Base-by-base conservation (phyloP, 495 filamentous ascomycete species). In the Penicillium cataractarum region DNA sequence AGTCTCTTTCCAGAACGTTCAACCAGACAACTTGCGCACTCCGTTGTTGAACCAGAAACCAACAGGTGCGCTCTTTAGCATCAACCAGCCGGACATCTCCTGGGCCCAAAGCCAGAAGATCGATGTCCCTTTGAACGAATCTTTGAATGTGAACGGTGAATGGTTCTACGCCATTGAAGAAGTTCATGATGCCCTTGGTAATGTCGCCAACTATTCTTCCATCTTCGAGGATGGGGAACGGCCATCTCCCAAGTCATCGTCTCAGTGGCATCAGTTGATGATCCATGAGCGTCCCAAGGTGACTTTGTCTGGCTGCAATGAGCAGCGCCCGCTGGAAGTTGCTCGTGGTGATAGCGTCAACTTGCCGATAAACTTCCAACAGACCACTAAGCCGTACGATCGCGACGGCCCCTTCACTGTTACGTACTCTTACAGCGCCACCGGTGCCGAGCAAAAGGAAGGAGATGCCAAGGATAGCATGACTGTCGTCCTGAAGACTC, bases 131-230 rank as follows among this genome's bases (percentile, higher is more conserved):
- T 76, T 99, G 53, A 97, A 96, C 65, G 95, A 99, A 71, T 92
- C 92, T 22, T 83, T 99, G 77, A 84, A 83, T 56, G 75, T 80
- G 13, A 82, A 87, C 44, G 95, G 95, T 40, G 79, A 86, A 19
- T 99, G 94, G 94, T 78, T 87, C 58, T 99, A 97, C 67, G 87
- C 87, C 3, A 87, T 99, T 42, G 93, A 97, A 69, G 91, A 96
- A 70, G 92, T 99, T 31, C 84, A 90, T 57, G 95, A 99, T 80
- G 95, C 85, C 10, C 87, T 89, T 61, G 95, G 94, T 17, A 99
- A 99, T 66, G 74, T 90, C 40, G 89, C 92, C 57, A 92, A 88
- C 57, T 99, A 96, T 70, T 83, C 88, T n/a, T 76, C 78, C 6
- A 53, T 75, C 27, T 71, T 76, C 19, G 76, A 80, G 15, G 82